phyloP scores from a whole-genome alignment of 495 filamentous ascomycete species.

The Penicillium mononematosum region DNA sequence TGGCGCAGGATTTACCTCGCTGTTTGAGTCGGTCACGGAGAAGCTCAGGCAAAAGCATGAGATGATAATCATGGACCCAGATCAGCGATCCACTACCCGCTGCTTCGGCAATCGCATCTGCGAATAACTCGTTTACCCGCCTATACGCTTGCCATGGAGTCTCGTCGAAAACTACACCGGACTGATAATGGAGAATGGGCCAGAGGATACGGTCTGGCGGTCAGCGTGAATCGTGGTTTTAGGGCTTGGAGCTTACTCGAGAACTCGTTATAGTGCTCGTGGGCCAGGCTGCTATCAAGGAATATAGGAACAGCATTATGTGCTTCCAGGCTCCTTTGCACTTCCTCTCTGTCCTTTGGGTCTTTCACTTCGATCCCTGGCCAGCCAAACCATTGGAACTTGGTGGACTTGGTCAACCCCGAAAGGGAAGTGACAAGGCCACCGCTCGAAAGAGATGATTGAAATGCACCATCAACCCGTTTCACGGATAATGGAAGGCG shows the following conservation, averaged over 20 bases:
- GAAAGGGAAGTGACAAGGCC: conserved; percentile 85
- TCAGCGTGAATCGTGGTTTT: not conserved
- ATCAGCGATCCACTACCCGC: conserved; percentile 78
- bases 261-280: conserved; percentile 61
- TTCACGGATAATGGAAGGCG: conserved; percentile 88
- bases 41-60: conserved; percentile 87
- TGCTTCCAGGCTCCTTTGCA: conserved; percentile 43
- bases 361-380: conserved; percentile 65
- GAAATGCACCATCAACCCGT: conserved; percentile 67
- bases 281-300: conserved; percentile 52
- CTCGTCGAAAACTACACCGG: conserved; percentile 86
- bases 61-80: conserved; percentile 96
- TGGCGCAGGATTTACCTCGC: conserved; percentile 73
- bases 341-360: conserved; percentile 42
- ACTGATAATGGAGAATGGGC: conserved; percentile 96
- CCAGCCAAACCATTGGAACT: conserved; percentile 94
- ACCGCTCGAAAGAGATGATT: conserved; percentile 81
- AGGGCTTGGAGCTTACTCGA: conserved; percentile 41
- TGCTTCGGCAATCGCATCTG: conserved; percentile 68
- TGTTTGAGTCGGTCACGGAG: conserved; percentile 71
- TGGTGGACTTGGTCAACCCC: conserved; percentile 78
- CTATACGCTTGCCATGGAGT: conserved; percentile 82
- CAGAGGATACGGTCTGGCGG: conserved; percentile 79
- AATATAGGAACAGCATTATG: conserved; percentile 56
- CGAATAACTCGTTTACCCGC: conserved; percentile 83